Percentiles rank a stretch among this genome's conserved stretches.
These are phyloP conservation scores for Spergularia azorica DNA, from an alignment of 179 eudicot species.

Conservation along the genomic window DNA sequence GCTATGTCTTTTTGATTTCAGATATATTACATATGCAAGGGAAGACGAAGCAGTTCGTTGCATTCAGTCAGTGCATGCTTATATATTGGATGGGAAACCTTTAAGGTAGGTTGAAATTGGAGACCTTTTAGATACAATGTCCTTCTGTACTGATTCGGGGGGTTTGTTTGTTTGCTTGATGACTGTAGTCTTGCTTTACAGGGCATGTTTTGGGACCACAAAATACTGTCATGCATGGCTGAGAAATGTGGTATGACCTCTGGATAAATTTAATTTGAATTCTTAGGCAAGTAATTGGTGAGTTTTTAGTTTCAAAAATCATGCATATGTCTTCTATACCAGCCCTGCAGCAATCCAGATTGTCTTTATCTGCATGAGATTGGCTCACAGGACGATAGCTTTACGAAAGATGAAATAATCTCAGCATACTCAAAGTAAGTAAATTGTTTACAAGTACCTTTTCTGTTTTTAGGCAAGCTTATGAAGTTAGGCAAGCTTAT, in stretches of 20 bases:
- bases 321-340: slow-evolving; percentile 29
- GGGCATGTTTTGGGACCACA: slow-evolving; percentile 99
- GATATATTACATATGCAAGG: slow-evolving; percentile 87
- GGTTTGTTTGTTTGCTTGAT: not conserved
- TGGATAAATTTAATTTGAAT: not conserved
- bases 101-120: slow-evolving; percentile 57
- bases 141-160: not conserved
- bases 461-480: not conserved
- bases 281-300: not conserved
- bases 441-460: not conserved
- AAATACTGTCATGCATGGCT: slow-evolving; percentile 99
- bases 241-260: slow-evolving; percentile 69
- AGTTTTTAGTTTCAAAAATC: not conserved
- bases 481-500: not conserved
- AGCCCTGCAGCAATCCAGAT: slow-evolving; percentile 91
- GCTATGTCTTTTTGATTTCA: slow-evolving; percentile 26
- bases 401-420: slow-evolving; percentile 88
- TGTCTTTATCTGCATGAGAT: slow-evolving; percentile 90
- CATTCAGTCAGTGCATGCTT: slow-evolving; percentile 93
- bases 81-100: slow-evolving; percentile 68
- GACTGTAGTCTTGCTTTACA: slow-evolving; percentile 34
- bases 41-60: slow-evolving; percentile 98
- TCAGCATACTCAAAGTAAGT: slow-evolving; percentile 82
- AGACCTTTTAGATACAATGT: not conserved
- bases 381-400: slow-evolving; percentile 97